A percentile compares a stretch with the other conserved stretches of the same genome.
These are phyloP conservation scores for Leccinum incarnatum DNA, from an alignment of 768 basidiomycete genomes.

Conservation along the genomic window DNA sequence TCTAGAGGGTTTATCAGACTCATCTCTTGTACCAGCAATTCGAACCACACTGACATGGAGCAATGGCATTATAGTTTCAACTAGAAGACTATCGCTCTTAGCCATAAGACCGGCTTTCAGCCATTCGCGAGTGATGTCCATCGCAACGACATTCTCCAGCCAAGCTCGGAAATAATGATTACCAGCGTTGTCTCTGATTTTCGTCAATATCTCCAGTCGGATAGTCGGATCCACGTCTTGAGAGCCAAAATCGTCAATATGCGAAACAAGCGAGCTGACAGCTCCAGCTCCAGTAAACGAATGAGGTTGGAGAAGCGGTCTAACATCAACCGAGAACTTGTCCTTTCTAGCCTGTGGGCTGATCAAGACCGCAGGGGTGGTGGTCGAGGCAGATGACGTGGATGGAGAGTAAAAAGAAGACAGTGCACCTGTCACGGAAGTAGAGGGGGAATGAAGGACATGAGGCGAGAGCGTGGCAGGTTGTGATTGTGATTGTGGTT, in stretches of 20 bases:
- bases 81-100: slow-evolving; percentile 51
- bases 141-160: slow-evolving; percentile 71
- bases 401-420: slow-evolving; percentile 40
- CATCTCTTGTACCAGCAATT: slow-evolving; percentile 5
- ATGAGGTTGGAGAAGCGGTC: slow-evolving; percentile 53
- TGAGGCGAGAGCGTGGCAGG: slow-evolving; percentile 72
- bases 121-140: slow-evolving; percentile 82
- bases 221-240: slow-evolving; percentile 61
- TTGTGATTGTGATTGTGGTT: slow-evolving; percentile 32
- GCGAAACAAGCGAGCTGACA: slow-evolving; percentile 57
- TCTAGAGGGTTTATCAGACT: slow-evolving; percentile 38
- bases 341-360: slow-evolving; percentile 55
- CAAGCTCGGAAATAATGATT: slow-evolving; percentile 88
- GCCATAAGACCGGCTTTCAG: slow-evolving; percentile 64
- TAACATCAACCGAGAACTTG: slow-evolving; percentile 49
- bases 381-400: slow-evolving; percentile 28
- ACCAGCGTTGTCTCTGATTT: slow-evolving; percentile 78
- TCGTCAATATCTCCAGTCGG: slow-evolving; percentile 73
- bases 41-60: slow-evolving; percentile 65
- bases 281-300: slow-evolving; percentile 69
- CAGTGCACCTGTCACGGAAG: slow-evolving; percentile 31
- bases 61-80: slow-evolving; percentile 82
- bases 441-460: slow-evolving; percentile 58
- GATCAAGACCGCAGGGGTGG: slow-evolving; percentile 30
- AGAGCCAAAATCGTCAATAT: slow-evolving; percentile 58